These are phyloP conservation scores for Oxyria digyna DNA, from an alignment of 148 eudicot species.

Conservation along the genomic window DNA sequence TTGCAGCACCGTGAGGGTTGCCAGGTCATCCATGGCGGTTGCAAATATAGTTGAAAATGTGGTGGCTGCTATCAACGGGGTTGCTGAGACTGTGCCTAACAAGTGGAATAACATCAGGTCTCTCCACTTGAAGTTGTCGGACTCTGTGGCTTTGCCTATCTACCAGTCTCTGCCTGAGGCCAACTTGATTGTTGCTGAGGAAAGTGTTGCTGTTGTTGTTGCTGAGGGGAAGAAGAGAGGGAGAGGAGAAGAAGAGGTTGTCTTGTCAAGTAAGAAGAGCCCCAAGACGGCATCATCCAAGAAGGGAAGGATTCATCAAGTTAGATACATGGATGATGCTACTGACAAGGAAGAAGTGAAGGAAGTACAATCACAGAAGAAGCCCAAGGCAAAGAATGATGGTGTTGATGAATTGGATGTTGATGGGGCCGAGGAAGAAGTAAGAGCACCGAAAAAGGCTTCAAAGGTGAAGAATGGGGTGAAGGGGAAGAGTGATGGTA, in stretches of 20 bases:
- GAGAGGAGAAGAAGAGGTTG: constrained; percentile 16
- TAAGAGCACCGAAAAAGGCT: not conserved
- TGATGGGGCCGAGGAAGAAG: constrained; percentile 13
- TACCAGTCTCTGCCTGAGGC: constrained; percentile 68
- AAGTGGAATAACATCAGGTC: constrained; percentile 64
- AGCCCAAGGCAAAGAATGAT: constrained; percentile 11
- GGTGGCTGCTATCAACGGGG: constrained; percentile 38
- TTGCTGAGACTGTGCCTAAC: constrained; percentile 39
- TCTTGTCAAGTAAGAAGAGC: constrained; percentile 4
- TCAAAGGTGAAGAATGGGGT: not conserved
- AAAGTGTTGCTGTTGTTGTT: too few relatives aligned
- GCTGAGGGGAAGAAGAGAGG: constrained; percentile 8
- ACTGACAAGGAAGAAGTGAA: constrained; percentile 20
- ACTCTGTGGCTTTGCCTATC: constrained; percentile 66
- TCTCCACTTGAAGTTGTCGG: constrained; percentile 62
- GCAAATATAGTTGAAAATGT: constrained; percentile 68
- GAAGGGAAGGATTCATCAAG: constrained; percentile 85
- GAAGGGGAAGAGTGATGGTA: too few relatives aligned
- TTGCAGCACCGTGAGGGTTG: constrained; percentile 63
- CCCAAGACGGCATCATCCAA: constrained; percentile 3
- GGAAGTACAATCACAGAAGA: not conserved
- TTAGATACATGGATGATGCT: constrained; percentile 59
- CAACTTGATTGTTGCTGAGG: constrained; percentile 22
- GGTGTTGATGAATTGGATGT: not conserved
- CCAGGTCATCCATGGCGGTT: constrained; percentile 34